These are phyloP conservation scores for Coemansia sp. DNA, from an alignment of 192 early-diverging fungal genomes.

Conservation along the genomic window DNA sequence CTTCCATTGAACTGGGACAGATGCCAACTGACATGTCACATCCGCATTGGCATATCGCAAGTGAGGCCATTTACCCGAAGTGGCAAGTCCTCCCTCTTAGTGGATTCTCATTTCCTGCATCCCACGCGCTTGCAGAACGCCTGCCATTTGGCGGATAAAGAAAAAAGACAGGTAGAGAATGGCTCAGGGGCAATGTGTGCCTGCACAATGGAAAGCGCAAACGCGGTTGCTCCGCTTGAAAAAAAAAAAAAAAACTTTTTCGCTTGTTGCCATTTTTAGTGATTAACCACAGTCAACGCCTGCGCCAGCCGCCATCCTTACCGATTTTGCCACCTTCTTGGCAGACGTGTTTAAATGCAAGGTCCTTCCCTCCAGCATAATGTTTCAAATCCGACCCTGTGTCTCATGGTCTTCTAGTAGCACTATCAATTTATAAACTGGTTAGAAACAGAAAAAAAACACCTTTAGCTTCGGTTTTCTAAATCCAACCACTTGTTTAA, in stretches of 20 bases:
- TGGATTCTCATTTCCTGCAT: neutral
- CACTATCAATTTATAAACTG: neutral
- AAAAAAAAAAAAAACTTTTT: neutral
- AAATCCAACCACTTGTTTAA: neutral
- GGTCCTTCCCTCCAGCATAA: neutral
- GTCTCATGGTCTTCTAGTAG: neutral
- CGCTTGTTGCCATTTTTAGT: neutral
- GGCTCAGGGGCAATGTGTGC: neutral
- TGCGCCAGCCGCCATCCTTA: neutral
- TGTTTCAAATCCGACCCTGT: neutral
- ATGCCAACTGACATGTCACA: neutral
- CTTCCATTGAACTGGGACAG: neutral
- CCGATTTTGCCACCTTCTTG: neutral
- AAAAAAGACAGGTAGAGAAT: neutral
- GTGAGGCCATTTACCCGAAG: slow-evolving; percentile 14
- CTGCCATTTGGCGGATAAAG: neutral
- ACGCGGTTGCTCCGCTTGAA: neutral
- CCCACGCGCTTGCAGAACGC: neutral
- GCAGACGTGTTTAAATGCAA: neutral
- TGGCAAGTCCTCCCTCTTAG: neutral
- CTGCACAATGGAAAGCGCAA: neutral
- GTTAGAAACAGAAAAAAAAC: neutral
- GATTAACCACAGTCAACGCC: neutral
- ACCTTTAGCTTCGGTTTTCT: neutral
- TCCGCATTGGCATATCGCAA: neutral